phyloP scores from a whole-genome alignment of 345 rosid species.

The Eucalyptus pauciflora region DNA sequence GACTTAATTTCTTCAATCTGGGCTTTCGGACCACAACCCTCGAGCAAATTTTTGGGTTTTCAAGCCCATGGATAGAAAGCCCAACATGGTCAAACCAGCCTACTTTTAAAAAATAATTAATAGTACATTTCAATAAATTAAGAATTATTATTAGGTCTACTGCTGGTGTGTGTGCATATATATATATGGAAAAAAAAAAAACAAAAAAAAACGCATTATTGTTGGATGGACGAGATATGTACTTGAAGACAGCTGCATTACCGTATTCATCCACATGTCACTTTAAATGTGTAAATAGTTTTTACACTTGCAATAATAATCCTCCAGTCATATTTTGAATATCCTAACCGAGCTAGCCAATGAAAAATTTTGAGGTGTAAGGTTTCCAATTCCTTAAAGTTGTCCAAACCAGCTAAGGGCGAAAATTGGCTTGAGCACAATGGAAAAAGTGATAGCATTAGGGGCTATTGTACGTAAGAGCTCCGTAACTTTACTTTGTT shows the following conservation, averaged over 20 bases:
- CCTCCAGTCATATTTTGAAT: background rate
- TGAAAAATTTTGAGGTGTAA: background rate
- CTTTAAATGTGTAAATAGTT: background rate
- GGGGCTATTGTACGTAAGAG: background rate
- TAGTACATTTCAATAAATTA: no score
- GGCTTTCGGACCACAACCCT: background rate
- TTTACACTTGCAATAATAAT: background rate
- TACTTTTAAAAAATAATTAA: background rate
- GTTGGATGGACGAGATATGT: background rate
- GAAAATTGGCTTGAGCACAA: background rate
- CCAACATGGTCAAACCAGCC: background rate
- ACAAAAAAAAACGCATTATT: background rate
- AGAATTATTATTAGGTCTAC: background rate
- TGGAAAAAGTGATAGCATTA: background rate
- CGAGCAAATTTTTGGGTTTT: background rate
- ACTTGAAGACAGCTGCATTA: background rate
- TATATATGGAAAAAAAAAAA: no score
- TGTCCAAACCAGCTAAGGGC: background rate
- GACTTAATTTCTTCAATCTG: background rate
- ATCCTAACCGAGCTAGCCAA: background rate
- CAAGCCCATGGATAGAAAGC: background rate
- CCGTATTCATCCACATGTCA: background rate
- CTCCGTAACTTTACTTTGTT: background rate
- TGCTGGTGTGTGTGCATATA: background rate
- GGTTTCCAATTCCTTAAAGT: background rate